Evolutionary conservation across 2,329 filamentous ascomycete species (phyloP).

Genomic region (Claviceps quebecensis): DNA sequence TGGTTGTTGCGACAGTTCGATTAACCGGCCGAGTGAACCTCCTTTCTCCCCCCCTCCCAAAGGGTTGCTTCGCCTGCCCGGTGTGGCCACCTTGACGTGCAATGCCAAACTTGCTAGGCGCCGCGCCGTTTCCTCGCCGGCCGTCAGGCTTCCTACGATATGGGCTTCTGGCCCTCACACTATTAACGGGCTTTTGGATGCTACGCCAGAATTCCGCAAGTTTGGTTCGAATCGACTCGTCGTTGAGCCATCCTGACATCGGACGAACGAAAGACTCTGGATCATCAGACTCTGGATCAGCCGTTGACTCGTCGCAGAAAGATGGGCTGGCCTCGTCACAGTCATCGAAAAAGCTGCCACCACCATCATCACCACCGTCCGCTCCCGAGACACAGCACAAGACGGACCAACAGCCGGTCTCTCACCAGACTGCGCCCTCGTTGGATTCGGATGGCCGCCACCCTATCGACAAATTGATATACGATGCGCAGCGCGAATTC

Average conservation of each 20-base stretch:
- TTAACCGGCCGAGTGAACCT: background rate
- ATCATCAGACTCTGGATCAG: background rate
- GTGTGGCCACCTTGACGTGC: background rate
- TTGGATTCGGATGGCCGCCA: conserved; percentile 16
- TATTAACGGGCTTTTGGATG: conserved; percentile 20
- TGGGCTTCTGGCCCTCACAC: conserved; percentile 20
- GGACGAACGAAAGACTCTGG: background rate
- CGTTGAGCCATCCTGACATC: background rate
- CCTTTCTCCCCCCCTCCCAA: background rate
- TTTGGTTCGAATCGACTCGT: background rate
- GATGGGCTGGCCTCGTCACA: background rate
- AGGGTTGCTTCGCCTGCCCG: background rate
- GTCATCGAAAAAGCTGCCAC: background rate
- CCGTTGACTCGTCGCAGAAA: background rate
- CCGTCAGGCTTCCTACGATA: conserved; percentile 30
- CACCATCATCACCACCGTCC: background rate
- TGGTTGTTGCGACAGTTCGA: background rate
- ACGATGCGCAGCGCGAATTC: conserved; percentile 28
- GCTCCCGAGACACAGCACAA: background rate
- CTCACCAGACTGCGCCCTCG: background rate
- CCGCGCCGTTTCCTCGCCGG: conserved; percentile 6
- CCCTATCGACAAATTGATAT: conserved; percentile 40
- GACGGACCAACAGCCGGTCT: conserved; percentile 1
- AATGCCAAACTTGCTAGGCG: conserved; percentile 7
- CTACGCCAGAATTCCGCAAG: conserved; percentile 11